Evolutionary conservation across 2,329 filamentous ascomycete species (phyloP), one percentile per base, ranked within the genome.

Genomic region (Coniochaeta hoffmannii): DNA sequence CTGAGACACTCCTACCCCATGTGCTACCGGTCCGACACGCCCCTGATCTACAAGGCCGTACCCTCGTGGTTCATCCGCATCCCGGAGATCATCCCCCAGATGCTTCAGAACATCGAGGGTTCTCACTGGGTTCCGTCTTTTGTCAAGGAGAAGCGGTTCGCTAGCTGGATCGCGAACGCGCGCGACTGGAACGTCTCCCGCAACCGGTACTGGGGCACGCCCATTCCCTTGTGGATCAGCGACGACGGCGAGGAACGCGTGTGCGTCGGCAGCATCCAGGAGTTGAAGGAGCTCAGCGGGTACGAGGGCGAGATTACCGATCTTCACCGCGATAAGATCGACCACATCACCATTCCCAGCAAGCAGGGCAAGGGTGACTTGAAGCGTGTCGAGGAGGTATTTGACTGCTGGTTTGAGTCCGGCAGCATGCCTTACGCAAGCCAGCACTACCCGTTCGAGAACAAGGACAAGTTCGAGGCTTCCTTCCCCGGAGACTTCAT

Each of bases 21-120:
- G 82, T 97, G 93, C 71, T 91, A 89, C 74, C 85, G 93, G 58
- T 96, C 91, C n/a, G 93, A 97, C 68, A 97, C 90, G 0, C 93
- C 91, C 30, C 79, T 97, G 59, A 96, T 97, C 64, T 94, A 96
- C 73, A 85, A 89, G 61, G 90, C 93, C 26, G 90, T 97, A 17
- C 89, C 92, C 9, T 90, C 91, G 1, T 97, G 93, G 93, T 97
- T 97, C 69, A 88, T 97, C 65, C 90, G 89, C 69, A 90, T 97
- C 50, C 83, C 87, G 17, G 82, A 88, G 57, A 88, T 91, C 63
- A 84, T 96, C 53, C 90, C 91, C 1, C 76, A 92, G 61, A 93
- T 97, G 87, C 77, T 97, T n/a, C 78, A 89, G 64, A 94, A 93
- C 62, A 92, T 97, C 57, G 87, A 96, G 66, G 81, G 82, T 14